These are phyloP conservation scores for Zygosaccharomyces lentus DNA, from an alignment of 805 yeast species.

Conservation along the genomic window DNA sequence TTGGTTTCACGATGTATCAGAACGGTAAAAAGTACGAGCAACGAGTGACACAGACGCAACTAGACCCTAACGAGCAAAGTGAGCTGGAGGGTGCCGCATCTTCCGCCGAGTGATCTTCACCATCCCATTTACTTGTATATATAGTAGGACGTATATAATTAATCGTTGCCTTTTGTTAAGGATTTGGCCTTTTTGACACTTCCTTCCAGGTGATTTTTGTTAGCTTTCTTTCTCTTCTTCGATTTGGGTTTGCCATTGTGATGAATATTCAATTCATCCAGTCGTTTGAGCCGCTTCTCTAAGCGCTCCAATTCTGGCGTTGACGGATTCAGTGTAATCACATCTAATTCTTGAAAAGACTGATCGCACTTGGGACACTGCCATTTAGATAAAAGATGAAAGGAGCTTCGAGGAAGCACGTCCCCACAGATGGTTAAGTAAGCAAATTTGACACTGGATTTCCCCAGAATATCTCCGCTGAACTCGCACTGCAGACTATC, in stretches of 20 bases:
- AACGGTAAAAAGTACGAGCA: slow-evolving; percentile 51
- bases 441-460: slow-evolving; percentile 37
- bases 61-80: slow-evolving; percentile 12
- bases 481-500: slow-evolving; percentile 17
- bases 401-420: slow-evolving; percentile 37
- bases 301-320: slow-evolving; percentile 15
- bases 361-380: slow-evolving; percentile 44
- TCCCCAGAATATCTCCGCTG: slow-evolving; percentile 36
- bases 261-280: slow-evolving; percentile 26
- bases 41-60: slow-evolving; percentile 34
- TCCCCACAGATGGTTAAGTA: slow-evolving; percentile 48
- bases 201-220: neutral
- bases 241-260: slow-evolving; percentile 38
- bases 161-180: slow-evolving; percentile 1
- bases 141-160: neutral
- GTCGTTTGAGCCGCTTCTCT: slow-evolving; percentile 22
- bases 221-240: slow-evolving; percentile 18
- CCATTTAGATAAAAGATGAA: slow-evolving; percentile 17
- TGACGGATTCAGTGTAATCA: slow-evolving; percentile 39
- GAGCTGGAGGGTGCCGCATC: slow-evolving; percentile 20
- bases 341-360: slow-evolving; percentile 20
- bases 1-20: slow-evolving; percentile 48
- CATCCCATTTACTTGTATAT: neutral
- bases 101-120: slow-evolving; percentile 14
- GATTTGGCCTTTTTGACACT: slow-evolving; percentile 1